Percentiles rank a stretch among this genome's conserved stretches.
Evolutionary conservation across 768 basidiomycete species (phyloP).

Genomic region (Pleurotus tuber-regium): DNA sequence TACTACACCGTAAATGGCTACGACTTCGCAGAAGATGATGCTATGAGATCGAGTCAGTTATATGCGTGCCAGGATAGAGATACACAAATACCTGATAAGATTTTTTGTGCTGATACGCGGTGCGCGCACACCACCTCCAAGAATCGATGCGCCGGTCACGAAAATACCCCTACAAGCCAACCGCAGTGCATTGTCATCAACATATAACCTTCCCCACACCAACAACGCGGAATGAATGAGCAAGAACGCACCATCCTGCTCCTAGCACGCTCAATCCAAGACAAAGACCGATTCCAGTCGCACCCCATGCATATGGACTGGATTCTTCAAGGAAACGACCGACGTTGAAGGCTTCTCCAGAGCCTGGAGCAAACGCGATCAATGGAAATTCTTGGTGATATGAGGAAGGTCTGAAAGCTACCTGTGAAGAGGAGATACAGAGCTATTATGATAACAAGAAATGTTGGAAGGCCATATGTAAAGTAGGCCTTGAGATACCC

Average conservation of each 20-base stretch:
- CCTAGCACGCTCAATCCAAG: constrained; percentile 93
- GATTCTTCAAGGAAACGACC: constrained; percentile 93
- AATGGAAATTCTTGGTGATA: too few relatives aligned
- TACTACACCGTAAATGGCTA: constrained; percentile 97
- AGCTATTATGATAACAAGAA: constrained; percentile 61
- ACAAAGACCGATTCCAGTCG: constrained; percentile 87
- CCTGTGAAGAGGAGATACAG: constrained; percentile 92
- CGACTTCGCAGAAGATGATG: constrained; percentile 99
- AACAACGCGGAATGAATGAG: neutral
- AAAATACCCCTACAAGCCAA: constrained; percentile 85
- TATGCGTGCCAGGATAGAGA: neutral
- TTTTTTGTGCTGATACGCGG: constrained; percentile 98
- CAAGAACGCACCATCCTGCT: constrained; percentile 80
- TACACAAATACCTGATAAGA: constrained; percentile 73
- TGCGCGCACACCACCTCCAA: constrained; percentile 92
- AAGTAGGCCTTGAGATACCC: constrained; percentile 55
- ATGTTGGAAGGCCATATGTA: constrained; percentile 65
- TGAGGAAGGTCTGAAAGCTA: constrained; percentile 38
- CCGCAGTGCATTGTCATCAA: constrained; percentile 1
- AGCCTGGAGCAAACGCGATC: constrained; percentile 42
- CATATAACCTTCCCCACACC: constrained; percentile 8
- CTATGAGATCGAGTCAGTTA: constrained; percentile 35
- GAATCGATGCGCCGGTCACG: constrained; percentile 93
- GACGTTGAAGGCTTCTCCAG: constrained; percentile 90
- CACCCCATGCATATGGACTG: constrained; percentile 90